Evolutionary conservation across 2,329 filamentous ascomycete genomes (phyloP).

Genomic region (Neofusicoccum sp.): DNA sequence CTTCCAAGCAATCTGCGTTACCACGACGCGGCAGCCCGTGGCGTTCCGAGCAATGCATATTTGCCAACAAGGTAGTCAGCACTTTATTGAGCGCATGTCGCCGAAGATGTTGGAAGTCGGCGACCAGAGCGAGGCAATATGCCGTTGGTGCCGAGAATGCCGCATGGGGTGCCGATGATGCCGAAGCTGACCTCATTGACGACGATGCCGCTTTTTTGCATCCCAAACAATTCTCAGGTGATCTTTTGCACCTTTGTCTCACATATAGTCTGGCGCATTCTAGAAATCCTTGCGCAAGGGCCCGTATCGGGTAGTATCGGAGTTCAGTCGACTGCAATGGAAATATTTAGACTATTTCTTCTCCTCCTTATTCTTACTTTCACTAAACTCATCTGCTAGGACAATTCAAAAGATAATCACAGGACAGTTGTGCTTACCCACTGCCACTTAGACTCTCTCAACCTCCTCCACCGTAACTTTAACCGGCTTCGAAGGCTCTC

Average conservation of each 20-base stretch:
- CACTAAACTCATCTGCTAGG: not conserved
- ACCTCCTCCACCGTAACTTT: slow-evolving; percentile 12
- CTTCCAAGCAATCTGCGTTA: not conserved
- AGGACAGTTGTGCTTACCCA: not conserved
- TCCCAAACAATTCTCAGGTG: not conserved
- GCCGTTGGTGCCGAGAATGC: not conserved
- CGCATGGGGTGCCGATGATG: slow-evolving; percentile 5
- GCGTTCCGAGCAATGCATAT: not conserved
- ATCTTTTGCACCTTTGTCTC: not conserved
- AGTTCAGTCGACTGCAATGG: too few relatives aligned
- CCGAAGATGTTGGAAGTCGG: not conserved
- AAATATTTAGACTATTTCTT: too few relatives aligned
- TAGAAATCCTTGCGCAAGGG: too few relatives aligned
- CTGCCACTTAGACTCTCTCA: not conserved
- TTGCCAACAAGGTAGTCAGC: not conserved
- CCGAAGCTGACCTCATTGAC: not conserved
- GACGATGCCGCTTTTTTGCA: not conserved
- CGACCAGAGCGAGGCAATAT: not conserved
- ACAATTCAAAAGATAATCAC: not conserved
- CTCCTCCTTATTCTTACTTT: not conserved
- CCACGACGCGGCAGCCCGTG: not conserved
- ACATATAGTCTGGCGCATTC: not conserved
- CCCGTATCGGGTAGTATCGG: too few relatives aligned
- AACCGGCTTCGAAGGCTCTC: not conserved
- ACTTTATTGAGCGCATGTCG: not conserved